A percentile compares a stretch with the other conserved stretches of the same genome.
Conservation (phyloP, 306 rosid genomes). For the Styphnolobium japonicum region DNA sequence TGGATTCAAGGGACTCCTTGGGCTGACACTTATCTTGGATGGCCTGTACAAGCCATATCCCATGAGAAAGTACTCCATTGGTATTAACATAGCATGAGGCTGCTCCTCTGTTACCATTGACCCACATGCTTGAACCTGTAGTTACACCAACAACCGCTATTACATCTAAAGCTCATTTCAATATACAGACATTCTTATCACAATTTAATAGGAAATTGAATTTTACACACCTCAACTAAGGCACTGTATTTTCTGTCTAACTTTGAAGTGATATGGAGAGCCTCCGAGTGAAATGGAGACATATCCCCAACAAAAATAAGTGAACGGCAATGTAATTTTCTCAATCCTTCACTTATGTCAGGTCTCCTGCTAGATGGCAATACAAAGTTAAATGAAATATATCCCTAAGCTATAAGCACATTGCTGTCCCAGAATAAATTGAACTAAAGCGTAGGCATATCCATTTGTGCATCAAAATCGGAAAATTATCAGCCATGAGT, state of each 20-base stretch:
- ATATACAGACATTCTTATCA: neutral
- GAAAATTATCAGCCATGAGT: neutral
- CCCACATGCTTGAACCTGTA: slow-evolving; percentile 94
- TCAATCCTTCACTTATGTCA: slow-evolving; percentile 69
- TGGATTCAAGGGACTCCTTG: slow-evolving; percentile 93
- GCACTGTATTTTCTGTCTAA: slow-evolving; percentile 86
- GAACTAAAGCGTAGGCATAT: neutral
- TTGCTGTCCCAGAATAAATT: neutral
- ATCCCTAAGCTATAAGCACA: slow-evolving; percentile 10
- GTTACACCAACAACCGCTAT: slow-evolving; percentile 15
- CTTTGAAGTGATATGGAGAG: slow-evolving; percentile 80
- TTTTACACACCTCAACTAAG: slow-evolving; percentile 73
- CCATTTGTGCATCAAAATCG: neutral
- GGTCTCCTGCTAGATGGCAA: slow-evolving; percentile 62
- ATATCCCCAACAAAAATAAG: slow-evolving; percentile 88
- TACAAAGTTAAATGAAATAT: neutral
- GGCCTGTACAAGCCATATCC: slow-evolving; percentile 86
- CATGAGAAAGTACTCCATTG: slow-evolving; percentile 88
- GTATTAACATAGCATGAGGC: slow-evolving; percentile 96
- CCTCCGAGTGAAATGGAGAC: slow-evolving; percentile 82
- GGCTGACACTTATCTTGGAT: slow-evolving; percentile 76
- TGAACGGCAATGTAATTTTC: slow-evolving; percentile 80
- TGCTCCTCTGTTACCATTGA: slow-evolving; percentile 98
- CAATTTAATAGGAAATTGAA: neutral
- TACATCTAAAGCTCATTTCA: slow-evolving; percentile 5